Percentiles rank a stretch among this genome's conserved stretches.
Evolutionary conservation across 2,329 filamentous ascomycete genomes (phyloP).

Genomic region (Pseudocercospora vitis): DNA sequence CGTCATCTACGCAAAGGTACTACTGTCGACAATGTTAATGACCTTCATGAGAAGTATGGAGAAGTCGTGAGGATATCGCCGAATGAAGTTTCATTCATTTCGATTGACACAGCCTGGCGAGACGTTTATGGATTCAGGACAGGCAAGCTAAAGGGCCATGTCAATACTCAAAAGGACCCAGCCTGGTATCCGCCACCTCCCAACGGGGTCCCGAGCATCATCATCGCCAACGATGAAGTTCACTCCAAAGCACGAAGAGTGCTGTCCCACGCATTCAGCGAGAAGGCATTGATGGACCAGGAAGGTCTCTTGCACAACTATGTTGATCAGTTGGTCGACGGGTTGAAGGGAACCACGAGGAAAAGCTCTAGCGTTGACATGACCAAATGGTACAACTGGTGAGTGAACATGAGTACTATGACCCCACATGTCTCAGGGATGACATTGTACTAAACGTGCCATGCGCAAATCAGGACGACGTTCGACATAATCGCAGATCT

Average conservation of each 20-base stretch:
- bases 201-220: constrained; percentile 35
- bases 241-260: constrained; percentile 43
- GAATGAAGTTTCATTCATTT: constrained; percentile 46
- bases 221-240: constrained; percentile 39
- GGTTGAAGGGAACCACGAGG: constrained; percentile 37
- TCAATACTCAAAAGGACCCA: constrained; percentile 40
- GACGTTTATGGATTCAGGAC: constrained; percentile 45
- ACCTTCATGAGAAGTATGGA: constrained; percentile 44
- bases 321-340: constrained; percentile 42
- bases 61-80: constrained; percentile 46
- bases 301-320: constrained; percentile 43
- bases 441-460: too few species aligned
- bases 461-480: too few species aligned
- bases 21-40: constrained; percentile 44
- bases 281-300: constrained; percentile 45
- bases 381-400: constrained; percentile 39
- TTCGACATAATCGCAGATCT: constrained; percentile 38
- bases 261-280: constrained; percentile 45
- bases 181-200: constrained; percentile 38
- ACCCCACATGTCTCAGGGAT: too few species aligned
- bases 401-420: too few species aligned
- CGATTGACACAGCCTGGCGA: constrained; percentile 45
- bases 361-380: constrained; percentile 28
- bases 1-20: constrained; percentile 29
- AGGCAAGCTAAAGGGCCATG: constrained; percentile 39